Percentiles rank a stretch among this genome's conserved stretches.
These are phyloP conservation scores for Chrysosporium keratinophilum DNA, from an alignment of 2,329 filamentous ascomycete genomes.

Conservation along the genomic window DNA sequence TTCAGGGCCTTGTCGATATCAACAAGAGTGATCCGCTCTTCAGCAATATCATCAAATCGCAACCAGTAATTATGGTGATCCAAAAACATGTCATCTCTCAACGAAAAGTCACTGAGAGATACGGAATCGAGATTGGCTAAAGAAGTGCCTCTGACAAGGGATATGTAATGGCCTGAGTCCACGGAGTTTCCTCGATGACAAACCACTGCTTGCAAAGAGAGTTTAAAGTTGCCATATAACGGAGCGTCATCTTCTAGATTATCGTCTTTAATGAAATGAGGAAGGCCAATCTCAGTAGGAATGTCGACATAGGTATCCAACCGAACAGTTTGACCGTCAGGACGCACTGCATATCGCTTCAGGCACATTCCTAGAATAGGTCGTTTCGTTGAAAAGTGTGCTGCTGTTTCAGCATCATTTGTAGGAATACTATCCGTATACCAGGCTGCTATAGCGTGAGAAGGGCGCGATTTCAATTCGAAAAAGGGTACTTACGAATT, in stretches of 20 bases:
- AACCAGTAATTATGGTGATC: slow-evolving; percentile 74
- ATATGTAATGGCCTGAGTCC: slow-evolving; percentile 83
- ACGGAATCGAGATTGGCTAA: background rate
- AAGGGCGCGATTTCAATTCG: slow-evolving; percentile 20
- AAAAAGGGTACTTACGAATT: slow-evolving; percentile 54
- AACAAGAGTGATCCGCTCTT: slow-evolving; percentile 61
- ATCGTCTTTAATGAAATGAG: slow-evolving; percentile 81
- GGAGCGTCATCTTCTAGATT: slow-evolving; percentile 55
- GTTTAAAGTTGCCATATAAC: slow-evolving; percentile 79
- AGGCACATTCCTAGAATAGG: slow-evolving; percentile 87
- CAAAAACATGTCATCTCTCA: slow-evolving; percentile 19
- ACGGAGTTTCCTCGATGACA: slow-evolving; percentile 82
- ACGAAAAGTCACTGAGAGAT: slow-evolving; percentile 20
- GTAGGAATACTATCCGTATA: slow-evolving; percentile 59
- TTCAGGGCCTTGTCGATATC: slow-evolving; percentile 68
- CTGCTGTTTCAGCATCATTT: slow-evolving; percentile 70
- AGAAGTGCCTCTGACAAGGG: slow-evolving; percentile 64
- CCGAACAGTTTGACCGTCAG: slow-evolving; percentile 56
- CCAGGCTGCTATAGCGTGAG: slow-evolving; percentile 56
- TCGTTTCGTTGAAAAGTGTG: slow-evolving; percentile 69
- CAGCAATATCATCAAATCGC: slow-evolving; percentile 77
- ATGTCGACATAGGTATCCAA: slow-evolving; percentile 84
- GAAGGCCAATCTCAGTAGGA: slow-evolving; percentile 68
- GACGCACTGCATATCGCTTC: slow-evolving; percentile 73
- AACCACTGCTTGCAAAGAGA: slow-evolving; percentile 81